These are phyloP conservation scores for Cryptococcus floricola DNA, from an alignment of 1,284 basidiomycete genomes.

Conservation along the genomic window DNA sequence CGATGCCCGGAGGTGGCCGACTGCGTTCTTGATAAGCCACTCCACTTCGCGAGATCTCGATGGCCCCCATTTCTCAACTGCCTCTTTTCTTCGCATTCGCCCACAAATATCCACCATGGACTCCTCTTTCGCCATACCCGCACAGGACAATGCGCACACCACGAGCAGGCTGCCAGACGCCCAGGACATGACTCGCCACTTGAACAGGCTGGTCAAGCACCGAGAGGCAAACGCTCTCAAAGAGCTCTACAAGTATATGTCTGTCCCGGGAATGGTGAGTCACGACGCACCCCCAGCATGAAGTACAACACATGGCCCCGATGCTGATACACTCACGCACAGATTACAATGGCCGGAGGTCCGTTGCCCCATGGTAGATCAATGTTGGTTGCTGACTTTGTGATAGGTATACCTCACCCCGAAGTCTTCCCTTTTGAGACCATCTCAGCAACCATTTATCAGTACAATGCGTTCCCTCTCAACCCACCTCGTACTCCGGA, in stretches of 20 bases:
- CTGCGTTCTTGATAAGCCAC: too few relatives aligned
- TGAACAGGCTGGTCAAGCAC: conserved; percentile 57
- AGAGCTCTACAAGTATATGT: conserved; percentile 44
- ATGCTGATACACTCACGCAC: not conserved
- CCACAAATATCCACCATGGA: conserved; percentile 23
- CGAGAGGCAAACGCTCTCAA: conserved; percentile 63
- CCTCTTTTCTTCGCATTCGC: not conserved
- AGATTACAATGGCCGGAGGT: conserved; percentile 39
- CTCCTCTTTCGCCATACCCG: conserved; percentile 27
- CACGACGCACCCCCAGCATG: too few relatives aligned
- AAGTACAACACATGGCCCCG: not conserved
- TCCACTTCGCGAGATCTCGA: not conserved
- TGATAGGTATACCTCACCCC: conserved; percentile 47
- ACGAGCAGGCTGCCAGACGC: conserved; percentile 44
- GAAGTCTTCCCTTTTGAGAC: conserved; percentile 50
- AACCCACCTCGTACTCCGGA: conserved; percentile 55
- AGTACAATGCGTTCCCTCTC: conserved; percentile 39
- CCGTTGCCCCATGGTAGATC: not conserved
- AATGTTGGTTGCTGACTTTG: not conserved
- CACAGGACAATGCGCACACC: conserved; percentile 3
- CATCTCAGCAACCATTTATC: conserved; percentile 40
- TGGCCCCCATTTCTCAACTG: not conserved
- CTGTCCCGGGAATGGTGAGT: conserved; percentile 33
- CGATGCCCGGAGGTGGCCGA: not conserved
- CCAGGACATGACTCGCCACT: conserved; percentile 59